Evolutionary conservation across 768 basidiomycete genomes (phyloP).

Genomic region (Russula ochroleuca): DNA sequence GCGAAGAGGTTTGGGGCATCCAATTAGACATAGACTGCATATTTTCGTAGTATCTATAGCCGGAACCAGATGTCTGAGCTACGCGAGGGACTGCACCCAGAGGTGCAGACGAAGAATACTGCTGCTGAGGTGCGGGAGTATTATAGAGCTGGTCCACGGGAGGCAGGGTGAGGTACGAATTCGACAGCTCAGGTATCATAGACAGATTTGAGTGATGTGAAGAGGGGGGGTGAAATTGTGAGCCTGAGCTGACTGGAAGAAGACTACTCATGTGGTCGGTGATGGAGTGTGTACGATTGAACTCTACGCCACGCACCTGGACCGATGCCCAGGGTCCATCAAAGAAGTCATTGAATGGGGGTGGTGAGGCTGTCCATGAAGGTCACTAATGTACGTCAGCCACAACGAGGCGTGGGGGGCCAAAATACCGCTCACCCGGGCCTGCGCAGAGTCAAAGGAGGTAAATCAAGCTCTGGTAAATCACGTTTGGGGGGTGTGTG

Average conservation of each 20-base stretch:
- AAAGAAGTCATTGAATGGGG: conserved; percentile 26
- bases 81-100: conserved; percentile 39
- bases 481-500: conserved; percentile 56
- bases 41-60: conserved; percentile 35
- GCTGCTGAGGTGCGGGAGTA: conserved; percentile 37
- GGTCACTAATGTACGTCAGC: conserved; percentile 29
- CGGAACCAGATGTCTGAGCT: conserved; percentile 32
- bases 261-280: conserved; percentile 23
- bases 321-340: conserved; percentile 28
- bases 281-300: not conserved
- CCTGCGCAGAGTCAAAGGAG: conserved; percentile 40
- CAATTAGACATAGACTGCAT: conserved; percentile 41
- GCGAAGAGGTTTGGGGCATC: conserved; percentile 42
- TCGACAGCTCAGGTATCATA: conserved; percentile 55
- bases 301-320: conserved; percentile 24
- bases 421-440: conserved; percentile 36
- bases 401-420: not conserved
- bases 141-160: conserved; percentile 53
- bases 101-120: conserved; percentile 30
- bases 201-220: conserved; percentile 44
- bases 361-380: conserved; percentile 28
- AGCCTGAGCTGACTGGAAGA: conserved; percentile 37
- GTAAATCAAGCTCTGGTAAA: conserved; percentile 39
- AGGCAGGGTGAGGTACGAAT: conserved; percentile 44
- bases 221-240: conserved; percentile 47